Conservation (phyloP, 2,329 filamentous ascomycete species). For the Ustulina deusta region DNA sequence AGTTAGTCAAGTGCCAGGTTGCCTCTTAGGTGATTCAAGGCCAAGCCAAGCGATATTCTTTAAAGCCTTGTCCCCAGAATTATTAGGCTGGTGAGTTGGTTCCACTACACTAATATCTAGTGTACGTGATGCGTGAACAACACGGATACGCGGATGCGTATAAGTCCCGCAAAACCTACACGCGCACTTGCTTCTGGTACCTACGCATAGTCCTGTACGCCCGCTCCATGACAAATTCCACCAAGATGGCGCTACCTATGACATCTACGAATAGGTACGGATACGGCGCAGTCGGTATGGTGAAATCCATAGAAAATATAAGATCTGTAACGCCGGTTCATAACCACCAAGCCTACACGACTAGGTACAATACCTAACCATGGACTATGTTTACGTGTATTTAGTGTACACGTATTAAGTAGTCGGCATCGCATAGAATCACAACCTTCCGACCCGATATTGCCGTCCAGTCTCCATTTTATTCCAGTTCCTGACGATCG, state of each 20-base stretch:
- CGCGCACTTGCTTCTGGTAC: too few species aligned
- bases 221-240: conserved; percentile 31
- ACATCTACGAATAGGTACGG: background rate
- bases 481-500: background rate
- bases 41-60: background rate
- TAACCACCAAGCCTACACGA: background rate
- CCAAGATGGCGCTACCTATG: conserved; percentile 6
- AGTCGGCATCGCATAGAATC: background rate
- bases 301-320: too few species aligned
- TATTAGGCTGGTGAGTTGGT: background rate
- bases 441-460: too few species aligned
- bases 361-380: background rate
- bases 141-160: conserved; percentile 10
- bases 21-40: background rate
- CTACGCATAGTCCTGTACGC: background rate
- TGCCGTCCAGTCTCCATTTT: too few species aligned
- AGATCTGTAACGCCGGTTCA: background rate
- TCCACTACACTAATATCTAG: background rate
- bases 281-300: background rate
- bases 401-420: too few species aligned
- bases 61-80: background rate
- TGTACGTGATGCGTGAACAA: conserved; percentile 11
- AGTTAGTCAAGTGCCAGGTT: background rate
- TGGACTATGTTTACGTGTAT: background rate
- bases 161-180: conserved; percentile 10